Base-by-base conservation (phyloP, 257 asterid genomes). In the Phtheirospermum japonicum region DNA sequence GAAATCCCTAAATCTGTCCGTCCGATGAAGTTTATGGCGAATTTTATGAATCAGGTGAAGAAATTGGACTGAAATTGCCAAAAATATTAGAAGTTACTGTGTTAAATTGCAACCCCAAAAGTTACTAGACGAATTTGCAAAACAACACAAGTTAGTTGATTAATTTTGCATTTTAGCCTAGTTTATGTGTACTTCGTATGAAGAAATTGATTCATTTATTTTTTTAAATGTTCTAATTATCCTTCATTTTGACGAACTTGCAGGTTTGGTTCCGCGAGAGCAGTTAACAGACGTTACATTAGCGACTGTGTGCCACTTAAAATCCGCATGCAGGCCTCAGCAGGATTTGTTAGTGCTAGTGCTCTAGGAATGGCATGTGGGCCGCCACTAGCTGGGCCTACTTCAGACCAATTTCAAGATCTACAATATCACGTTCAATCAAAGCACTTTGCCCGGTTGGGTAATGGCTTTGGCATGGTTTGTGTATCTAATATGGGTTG, bases 331-430 rank as follows among this genome's bases (percentile, higher is more conserved):
- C 89, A 89, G 72, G 97, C 99, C 42, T 93, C 99, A 14, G 99
- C 99, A 31, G 99, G 87, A 65, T 93, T 93, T 64, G 99, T 93
- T 74, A 93, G 99, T 78, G 99, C 97, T 36, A 89, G 97, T 73
- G 99, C 99, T 66, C 85, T 93, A 66, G 99, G 99, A 77, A 93
- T 93, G 99, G 99, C 99, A 36, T 85, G 96, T 79, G 99, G 97
- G 14, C 99, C 99, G 17, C 97, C 99, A 69, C 80, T 93, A 17
- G 99, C 96, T 11, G 97, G 96, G 33, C 61, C n/a, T 93, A 51
- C 95, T 93, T 59, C 97, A 93, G 71, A 80, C 75, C 17, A 67
- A 89, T 9, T 93, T 89, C 72, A 87, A 82, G 70, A 49, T 89
- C 53, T 78, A 68, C 76, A 76, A 76, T 50, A 26, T 93, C 73